Conservation (phyloP, 768 basidiomycete species). For the Sporobolomyces pararoseus region DNA sequence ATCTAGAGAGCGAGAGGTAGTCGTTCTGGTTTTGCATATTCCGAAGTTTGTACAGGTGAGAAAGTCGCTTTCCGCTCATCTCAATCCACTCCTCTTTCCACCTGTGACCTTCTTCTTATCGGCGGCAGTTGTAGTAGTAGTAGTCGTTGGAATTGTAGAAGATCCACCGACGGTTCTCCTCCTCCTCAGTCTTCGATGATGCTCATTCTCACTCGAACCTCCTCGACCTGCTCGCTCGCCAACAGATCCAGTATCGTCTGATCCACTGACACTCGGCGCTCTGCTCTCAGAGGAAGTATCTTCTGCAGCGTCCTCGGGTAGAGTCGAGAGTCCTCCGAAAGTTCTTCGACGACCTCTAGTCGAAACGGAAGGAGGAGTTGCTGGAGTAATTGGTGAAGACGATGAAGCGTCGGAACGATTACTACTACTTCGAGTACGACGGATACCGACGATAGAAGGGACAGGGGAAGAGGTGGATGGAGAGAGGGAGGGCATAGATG, state of each 20-base stretch:
- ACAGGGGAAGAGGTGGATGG: not conserved
- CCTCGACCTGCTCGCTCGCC: not conserved
- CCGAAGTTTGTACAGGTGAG: too few relatives aligned
- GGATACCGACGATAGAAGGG: not conserved
- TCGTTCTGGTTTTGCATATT: too few relatives aligned
- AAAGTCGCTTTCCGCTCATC: too few relatives aligned
- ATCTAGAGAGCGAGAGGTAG: too few relatives aligned
- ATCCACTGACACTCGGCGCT: too few relatives aligned
- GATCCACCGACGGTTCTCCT: not conserved
- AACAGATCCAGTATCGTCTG: not conserved
- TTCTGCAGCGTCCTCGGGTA: not conserved
- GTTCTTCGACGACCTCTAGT: not conserved
- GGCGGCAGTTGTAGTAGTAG: too few relatives aligned
- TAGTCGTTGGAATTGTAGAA: too few relatives aligned
- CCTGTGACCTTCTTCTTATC: too few relatives aligned
- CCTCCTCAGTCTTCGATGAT: slow-evolving; percentile 5
- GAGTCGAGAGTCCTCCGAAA: slow-evolving; percentile 3
- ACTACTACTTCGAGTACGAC: slow-evolving; percentile 3
- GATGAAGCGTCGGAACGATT: not conserved
- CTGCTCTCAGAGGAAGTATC: not conserved
- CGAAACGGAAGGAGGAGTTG: not conserved
- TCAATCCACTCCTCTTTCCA: too few relatives aligned
- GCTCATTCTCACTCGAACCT: slow-evolving; percentile 7
- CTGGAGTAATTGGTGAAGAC: not conserved
- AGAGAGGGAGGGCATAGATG: not conserved